Evolutionary conservation across 345 rosid genomes (phyloP), one percentile per base, ranked within the genome.

Genomic region (Brassica rapa): DNA sequence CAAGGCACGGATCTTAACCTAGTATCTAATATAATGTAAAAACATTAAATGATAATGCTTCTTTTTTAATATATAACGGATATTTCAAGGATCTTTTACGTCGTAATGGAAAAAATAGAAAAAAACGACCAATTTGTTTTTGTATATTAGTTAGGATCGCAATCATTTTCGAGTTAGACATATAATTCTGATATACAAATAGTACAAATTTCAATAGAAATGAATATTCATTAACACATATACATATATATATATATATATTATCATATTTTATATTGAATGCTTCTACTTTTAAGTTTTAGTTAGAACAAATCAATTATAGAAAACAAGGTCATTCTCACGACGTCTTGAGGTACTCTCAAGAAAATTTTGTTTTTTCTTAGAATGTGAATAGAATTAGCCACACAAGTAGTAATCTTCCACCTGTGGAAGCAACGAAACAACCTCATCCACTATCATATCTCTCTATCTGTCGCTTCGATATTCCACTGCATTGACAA

Each of bases 251-350:
- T 23, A 53, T 2, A 19, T 19, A 19, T 19, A 19, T 19, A 19
- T 19, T 27, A 27, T 27, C 29, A 27, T 27, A 27, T 27, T 27
- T 27, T 27, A 27, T 27, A 27, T 27, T 27, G 3, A 27, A 27
- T 27, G 29, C 29, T 27, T 27, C 29, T 27, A 27, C 29, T 27
- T 27, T 27, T 27, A 27, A 27, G 29, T 27, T 27, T 27, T 27
- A 27, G 29, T 27, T 27, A 27, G 29, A 27, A 27, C 3, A 27
- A 27, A 27, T 0, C 29, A 1, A 25, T 37, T 61, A 4, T 12
- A 25, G 6, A 46, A 24, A 71, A 71, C 35, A 3, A 11, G 24
- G 81, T 78, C 81, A 56, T 30, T 10, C 68, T 72, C 30, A 72
- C 39, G n/a, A 78, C 55, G 71, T 53, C 32, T 46, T 14, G 10